Conservation (phyloP, 805 yeast species). For the Maudiozyma saulgeensis region DNA sequence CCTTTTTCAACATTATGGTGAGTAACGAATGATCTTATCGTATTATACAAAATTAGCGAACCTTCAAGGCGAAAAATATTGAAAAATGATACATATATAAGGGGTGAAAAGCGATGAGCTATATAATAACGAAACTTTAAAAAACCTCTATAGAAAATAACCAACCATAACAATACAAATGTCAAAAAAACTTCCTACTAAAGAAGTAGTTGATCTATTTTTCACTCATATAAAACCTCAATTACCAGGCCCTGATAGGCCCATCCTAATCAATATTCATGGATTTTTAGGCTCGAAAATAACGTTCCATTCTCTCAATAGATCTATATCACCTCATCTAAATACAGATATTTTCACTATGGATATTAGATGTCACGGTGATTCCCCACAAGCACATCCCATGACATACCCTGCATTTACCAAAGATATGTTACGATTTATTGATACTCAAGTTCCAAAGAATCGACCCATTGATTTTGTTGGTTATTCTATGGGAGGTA, state of each 20-base stretch:
- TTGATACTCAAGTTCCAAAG: conserved; percentile 19
- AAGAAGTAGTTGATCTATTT: conserved; percentile 16
- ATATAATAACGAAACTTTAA: too few relatives aligned
- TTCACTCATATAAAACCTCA: conserved; percentile 12
- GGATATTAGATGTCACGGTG: conserved; percentile 52
- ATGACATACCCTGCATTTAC: conserved; percentile 37
- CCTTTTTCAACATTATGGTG: too few relatives aligned
- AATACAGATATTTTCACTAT: conserved; percentile 32
- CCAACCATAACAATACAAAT: background rate
- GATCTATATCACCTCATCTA: conserved; percentile 27
- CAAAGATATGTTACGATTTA: conserved; percentile 33
- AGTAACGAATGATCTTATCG: too few relatives aligned
- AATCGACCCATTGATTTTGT: conserved; percentile 28
- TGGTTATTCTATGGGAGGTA: conserved; percentile 60
- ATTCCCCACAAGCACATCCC: conserved; percentile 36
- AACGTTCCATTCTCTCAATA: conserved; percentile 35
- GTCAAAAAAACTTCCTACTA: conserved; percentile 9
- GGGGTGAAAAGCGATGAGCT: too few relatives aligned
- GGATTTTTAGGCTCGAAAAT: conserved; percentile 45
- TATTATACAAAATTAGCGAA: too few relatives aligned
- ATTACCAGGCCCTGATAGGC: conserved; percentile 9
- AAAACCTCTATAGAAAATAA: too few relatives aligned
- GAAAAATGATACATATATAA: too few relatives aligned
- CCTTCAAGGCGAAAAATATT: too few relatives aligned
- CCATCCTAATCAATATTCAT: conserved; percentile 39